Conservation (phyloP, 2,329 filamentous ascomycete species). For the Apiospora arundinis region DNA sequence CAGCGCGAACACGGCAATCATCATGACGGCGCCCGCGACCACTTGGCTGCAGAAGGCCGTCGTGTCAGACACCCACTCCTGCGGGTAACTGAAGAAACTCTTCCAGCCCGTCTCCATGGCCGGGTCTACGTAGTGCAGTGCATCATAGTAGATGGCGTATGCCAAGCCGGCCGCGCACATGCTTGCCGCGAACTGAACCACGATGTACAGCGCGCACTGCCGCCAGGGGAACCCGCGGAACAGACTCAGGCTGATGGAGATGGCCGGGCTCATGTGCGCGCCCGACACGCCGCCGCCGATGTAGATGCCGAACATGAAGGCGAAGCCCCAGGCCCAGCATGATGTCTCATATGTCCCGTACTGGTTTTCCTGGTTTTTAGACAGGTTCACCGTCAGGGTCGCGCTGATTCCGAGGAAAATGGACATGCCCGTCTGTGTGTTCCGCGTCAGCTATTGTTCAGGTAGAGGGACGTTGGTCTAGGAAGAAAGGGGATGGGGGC, state of each 20-base stretch:
- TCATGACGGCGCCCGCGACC: conserved; percentile 43
- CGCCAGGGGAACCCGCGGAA: conserved; percentile 47
- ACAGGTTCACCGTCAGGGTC: conserved; percentile 38
- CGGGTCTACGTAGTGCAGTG: conserved; percentile 41
- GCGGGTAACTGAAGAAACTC: conserved; percentile 43
- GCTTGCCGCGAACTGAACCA: conserved; percentile 40
- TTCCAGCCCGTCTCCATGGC: conserved; percentile 37
- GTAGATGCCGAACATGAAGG: conserved; percentile 41
- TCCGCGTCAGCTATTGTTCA: neutral
- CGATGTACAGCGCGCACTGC: conserved; percentile 39
- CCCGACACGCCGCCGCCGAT: conserved; percentile 40
- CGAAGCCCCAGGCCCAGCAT: conserved; percentile 40
- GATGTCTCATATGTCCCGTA: conserved; percentile 37
- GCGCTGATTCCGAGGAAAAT: conserved; percentile 37
- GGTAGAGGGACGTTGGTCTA: neutral
- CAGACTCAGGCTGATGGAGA: conserved; percentile 42
- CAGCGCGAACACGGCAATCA: conserved; percentile 44
- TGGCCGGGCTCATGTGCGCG: conserved; percentile 44
- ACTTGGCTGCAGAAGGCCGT: conserved; percentile 45
- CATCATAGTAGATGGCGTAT: conserved; percentile 40
- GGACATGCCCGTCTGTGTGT: conserved; percentile 34
- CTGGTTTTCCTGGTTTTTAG: conserved; percentile 29
- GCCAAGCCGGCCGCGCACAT: conserved; percentile 39
- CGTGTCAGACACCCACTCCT: conserved; percentile 34
- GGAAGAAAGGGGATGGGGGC: neutral